These are phyloP conservation scores for Fennellomyces sp. DNA, from an alignment of 371 early-diverging fungal species.

Conservation along the genomic window DNA sequence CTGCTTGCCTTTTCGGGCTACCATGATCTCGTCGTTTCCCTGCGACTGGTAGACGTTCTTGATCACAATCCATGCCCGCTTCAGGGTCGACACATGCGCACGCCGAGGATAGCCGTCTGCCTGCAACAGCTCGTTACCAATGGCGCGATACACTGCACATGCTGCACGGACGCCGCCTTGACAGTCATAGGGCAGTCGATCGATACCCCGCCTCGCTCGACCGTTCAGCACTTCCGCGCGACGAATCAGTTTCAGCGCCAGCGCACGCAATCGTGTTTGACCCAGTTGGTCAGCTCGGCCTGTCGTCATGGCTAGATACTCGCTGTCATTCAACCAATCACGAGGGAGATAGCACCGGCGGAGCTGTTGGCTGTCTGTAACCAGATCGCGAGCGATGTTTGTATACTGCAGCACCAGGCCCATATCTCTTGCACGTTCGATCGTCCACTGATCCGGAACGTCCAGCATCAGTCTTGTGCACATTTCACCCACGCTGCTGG, in stretches of 20 bases:
- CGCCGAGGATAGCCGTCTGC: slow-evolving; percentile 36
- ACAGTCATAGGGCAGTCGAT: slow-evolving; percentile 32
- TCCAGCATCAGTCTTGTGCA: slow-evolving; percentile 37
- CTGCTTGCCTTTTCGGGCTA: slow-evolving; percentile 11
- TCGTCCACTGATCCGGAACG: slow-evolving; percentile 21
- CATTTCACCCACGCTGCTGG: slow-evolving; percentile 65
- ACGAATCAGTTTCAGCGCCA: slow-evolving; percentile 24
- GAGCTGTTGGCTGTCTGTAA: slow-evolving; percentile 54
- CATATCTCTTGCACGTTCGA: slow-evolving; percentile 56
- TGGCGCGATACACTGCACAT: slow-evolving; percentile 51
- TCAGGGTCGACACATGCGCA: slow-evolving; percentile 22
- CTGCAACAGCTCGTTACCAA: slow-evolving; percentile 34
- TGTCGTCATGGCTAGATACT: slow-evolving; percentile 9
- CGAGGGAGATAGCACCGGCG: slow-evolving; percentile 56
- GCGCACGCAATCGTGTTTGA: slow-evolving; percentile 20
- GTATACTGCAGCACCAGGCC: slow-evolving; percentile 61
- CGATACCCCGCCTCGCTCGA: slow-evolving; percentile 39
- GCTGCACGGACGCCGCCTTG: slow-evolving; percentile 55
- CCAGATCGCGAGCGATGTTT: slow-evolving; percentile 66
- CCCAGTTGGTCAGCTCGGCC: slow-evolving; percentile 32
- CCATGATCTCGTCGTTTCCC: neutral
- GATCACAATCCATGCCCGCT: slow-evolving; percentile 27
- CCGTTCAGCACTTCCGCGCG: slow-evolving; percentile 27
- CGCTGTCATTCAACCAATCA: slow-evolving; percentile 28
- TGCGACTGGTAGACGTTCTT: slow-evolving; percentile 25